These are phyloP conservation scores for Termitomyces heimii DNA, from an alignment of 768 basidiomycete species.

Conservation along the genomic window DNA sequence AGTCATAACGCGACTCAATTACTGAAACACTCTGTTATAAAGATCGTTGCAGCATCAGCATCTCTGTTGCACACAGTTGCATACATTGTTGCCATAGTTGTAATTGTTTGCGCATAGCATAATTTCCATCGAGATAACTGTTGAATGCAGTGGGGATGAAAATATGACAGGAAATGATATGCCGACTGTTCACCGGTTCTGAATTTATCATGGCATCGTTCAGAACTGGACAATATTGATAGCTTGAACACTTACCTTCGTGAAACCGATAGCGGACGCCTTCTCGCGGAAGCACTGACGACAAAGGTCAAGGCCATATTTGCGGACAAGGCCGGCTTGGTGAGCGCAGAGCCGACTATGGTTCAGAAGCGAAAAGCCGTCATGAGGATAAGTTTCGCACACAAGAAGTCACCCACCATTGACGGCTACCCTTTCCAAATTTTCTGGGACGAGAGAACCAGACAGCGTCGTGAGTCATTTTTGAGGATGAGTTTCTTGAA, in stretches of 20 bases:
- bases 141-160: background rate
- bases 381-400: background rate
- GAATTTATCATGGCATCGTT: background rate
- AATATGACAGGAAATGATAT: background rate
- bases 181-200: slow-evolving; percentile 39
- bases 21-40: background rate
- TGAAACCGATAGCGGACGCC: slow-evolving; percentile 87
- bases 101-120: slow-evolving; percentile 10
- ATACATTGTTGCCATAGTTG: background rate
- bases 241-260: slow-evolving; percentile 61
- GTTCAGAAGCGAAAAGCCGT: background rate
- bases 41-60: background rate
- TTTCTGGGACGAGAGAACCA: slow-evolving; percentile 97
- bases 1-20: background rate
- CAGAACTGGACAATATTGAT: background rate
- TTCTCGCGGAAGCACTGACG: slow-evolving; percentile 99
- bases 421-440: slow-evolving; percentile 91
- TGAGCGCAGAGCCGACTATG: slow-evolving; percentile 90
- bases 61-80: background rate
- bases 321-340: slow-evolving; percentile 96
- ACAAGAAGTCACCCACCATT: slow-evolving; percentile 58
- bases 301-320: slow-evolving; percentile 95
- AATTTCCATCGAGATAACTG: slow-evolving; percentile 12
- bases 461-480: slow-evolving; percentile 97
- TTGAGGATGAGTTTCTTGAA: slow-evolving; percentile 20